phyloP scores from a whole-genome alignment of 371 early-diverging fungal genomes.

The Mucor irregularis region DNA sequence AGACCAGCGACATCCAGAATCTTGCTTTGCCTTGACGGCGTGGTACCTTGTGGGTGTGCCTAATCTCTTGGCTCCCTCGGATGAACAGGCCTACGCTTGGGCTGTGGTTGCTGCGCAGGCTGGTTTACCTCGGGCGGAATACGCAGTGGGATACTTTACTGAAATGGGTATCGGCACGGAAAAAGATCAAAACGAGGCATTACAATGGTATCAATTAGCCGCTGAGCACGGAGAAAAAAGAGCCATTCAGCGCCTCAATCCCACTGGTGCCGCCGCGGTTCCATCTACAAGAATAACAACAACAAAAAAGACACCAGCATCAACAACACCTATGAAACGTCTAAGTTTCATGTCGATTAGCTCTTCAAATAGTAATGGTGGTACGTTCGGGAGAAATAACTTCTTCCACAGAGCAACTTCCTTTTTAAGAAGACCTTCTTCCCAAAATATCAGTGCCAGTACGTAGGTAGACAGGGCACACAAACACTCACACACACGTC shows the following conservation, averaged over 20 bases:
- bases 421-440: neutral
- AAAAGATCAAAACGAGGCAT: slow-evolving; percentile 66
- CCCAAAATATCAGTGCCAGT: no score
- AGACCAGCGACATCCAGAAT: slow-evolving; percentile 85
- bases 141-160: slow-evolving; percentile 90
- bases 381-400: neutral
- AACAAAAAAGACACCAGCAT: no score
- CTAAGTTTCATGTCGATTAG: slow-evolving; percentile 6
- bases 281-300: no score
- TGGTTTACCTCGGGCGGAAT: slow-evolving; percentile 88
- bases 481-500: no score
- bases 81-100: slow-evolving; percentile 91
- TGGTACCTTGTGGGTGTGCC: slow-evolving; percentile 95
- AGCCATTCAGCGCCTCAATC: slow-evolving; percentile 33
- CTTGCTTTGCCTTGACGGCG: slow-evolving; percentile 90
- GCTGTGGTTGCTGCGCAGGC: slow-evolving; percentile 77
- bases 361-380: no score
- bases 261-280: neutral
- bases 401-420: neutral
- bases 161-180: slow-evolving; percentile 84
- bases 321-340: neutral
- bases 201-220: slow-evolving; percentile 80
- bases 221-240: slow-evolving; percentile 46
- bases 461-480: no score
- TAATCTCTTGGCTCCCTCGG: slow-evolving; percentile 69